A percentile compares a stretch with the other conserved stretches of the same genome.
These are phyloP conservation scores for Gossypium ekmanianum DNA, from an alignment of 345 rosid genomes.

Conservation along the genomic window DNA sequence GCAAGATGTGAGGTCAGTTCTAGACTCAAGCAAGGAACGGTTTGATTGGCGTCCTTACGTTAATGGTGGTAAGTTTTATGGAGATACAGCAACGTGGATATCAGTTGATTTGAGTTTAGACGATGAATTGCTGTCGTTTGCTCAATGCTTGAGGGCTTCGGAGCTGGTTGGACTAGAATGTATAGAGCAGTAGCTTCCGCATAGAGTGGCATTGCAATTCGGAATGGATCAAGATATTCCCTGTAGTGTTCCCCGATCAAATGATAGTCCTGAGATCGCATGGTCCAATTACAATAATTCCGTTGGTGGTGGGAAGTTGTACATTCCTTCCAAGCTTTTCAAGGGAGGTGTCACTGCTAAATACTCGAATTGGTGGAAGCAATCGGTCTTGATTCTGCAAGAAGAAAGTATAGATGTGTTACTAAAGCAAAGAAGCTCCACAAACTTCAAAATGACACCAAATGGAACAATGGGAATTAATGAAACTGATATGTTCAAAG, in stretches of 20 bases:
- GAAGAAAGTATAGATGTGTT: not conserved
- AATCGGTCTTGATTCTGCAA: slow-evolving; percentile 15
- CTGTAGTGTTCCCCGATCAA: slow-evolving; percentile 16
- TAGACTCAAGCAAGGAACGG: slow-evolving; percentile 26
- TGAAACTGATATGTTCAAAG: not conserved
- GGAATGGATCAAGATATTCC: slow-evolving; percentile 46
- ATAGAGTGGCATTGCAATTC: slow-evolving; percentile 36
- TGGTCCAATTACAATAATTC: slow-evolving; percentile 32
- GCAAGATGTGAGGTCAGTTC: slow-evolving; percentile 16
- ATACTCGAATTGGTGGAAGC: slow-evolving; percentile 50
- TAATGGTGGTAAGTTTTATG: slow-evolving; percentile 11
- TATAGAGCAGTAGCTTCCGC: slow-evolving; percentile 32
- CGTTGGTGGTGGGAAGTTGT: slow-evolving; percentile 18
- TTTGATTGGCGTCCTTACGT: slow-evolving; percentile 34
- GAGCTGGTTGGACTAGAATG: slow-evolving; percentile 29
- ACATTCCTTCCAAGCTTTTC: slow-evolving; percentile 35
- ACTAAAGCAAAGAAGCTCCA: not conserved
- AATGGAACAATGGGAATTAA: not conserved
- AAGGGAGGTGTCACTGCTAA: slow-evolving; percentile 25
- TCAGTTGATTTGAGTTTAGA: not conserved
- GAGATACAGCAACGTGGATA: slow-evolving; percentile 16
- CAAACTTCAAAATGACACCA: not conserved
- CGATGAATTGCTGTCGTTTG: slow-evolving; percentile 23
- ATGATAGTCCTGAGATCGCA: slow-evolving; percentile 22
- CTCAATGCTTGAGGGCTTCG: slow-evolving; percentile 25